Evolutionary conservation across 1,139 yeast species (phyloP).

Genomic region (Scheffersomyces segobiensis): DNA sequence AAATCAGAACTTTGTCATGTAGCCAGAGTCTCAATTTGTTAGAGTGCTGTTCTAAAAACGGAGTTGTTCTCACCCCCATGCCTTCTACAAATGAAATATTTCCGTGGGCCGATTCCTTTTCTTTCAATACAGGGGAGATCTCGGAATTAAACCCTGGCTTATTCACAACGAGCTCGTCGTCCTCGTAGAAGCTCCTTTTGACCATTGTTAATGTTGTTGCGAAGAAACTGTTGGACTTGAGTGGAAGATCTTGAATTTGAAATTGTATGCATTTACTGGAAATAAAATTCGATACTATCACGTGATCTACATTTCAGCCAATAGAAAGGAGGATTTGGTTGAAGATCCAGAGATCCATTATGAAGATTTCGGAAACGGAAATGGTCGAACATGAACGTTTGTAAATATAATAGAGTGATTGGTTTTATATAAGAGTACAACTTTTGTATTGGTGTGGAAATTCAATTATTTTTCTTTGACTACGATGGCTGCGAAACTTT

Average conservation of each 20-base stretch:
- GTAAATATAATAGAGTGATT: not conserved
- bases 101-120: constrained; percentile 42
- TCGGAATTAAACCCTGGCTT: constrained; percentile 49
- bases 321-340: not conserved
- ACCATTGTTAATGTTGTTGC: constrained; percentile 11
- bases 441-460: too few species aligned
- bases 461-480: too few species aligned
- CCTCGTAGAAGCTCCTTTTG: constrained; percentile 50
- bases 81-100: constrained; percentile 48
- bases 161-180: constrained; percentile 46
- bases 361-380: not conserved
- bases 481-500: too few species aligned
- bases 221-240: not conserved
- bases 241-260: not conserved
- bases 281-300: not conserved
- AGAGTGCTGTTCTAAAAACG: constrained; percentile 43
- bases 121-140: constrained; percentile 34
- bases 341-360: not conserved
- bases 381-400: not conserved
- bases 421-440: too few species aligned
- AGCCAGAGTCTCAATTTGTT: constrained; percentile 37
- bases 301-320: not conserved
- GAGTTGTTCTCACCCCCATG: constrained; percentile 52
- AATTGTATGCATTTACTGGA: not conserved
- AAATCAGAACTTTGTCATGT: constrained; percentile 36